Evolutionary conservation across 495 filamentous ascomycete species (phyloP), one percentile per base, ranked within the genome.

Genomic region (Lentithecium fluviatile): DNA sequence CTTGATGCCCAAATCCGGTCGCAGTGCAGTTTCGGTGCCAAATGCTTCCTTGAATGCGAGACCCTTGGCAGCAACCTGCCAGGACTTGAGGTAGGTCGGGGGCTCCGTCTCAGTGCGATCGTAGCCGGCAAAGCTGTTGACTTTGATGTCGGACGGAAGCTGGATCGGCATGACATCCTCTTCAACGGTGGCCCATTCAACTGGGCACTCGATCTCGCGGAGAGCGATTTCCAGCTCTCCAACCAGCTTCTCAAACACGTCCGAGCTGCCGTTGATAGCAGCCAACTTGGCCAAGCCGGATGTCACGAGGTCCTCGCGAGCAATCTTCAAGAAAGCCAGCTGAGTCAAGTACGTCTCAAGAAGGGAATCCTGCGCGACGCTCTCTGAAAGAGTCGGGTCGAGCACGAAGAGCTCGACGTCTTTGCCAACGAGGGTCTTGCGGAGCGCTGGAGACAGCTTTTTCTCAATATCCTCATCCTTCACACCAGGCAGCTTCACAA

Each of bases 41-140:
- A 90, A 96, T 11, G 91, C 94, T 77, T 98, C 95, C 77, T 93
- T 96, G 84, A 98, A 98, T 8, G 83, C 82, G 54, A 98, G 78
- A 25, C 86, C 89, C 74, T 94, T 91, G 2, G 94, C 95, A 55
- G 85, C 90, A 43, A 84, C 84, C 70, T 88, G 77, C 87, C 90
- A 95, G 67, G 83, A 80, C 65, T 83, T 83, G 66, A 96, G 83
- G 45, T 85, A 75, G 3, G 79, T 75, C 0, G 82, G 77, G 47
- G 85, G 81, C 70, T 91, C 88, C 1, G 75, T 25, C 65, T 95
- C 89, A 42, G 82, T 76, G 74, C 91, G 94, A 49, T 92, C 82
- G 71, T 93, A 96, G 10, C 82, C 70, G 24, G 80, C 81, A 69
- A 98, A 98, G 79, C 90, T 91, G 76, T 85, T 96, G 58, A 81